Evolutionary conservation across 2,329 filamentous ascomycete species (phyloP).

Genomic region (Fusarium sp.): DNA sequence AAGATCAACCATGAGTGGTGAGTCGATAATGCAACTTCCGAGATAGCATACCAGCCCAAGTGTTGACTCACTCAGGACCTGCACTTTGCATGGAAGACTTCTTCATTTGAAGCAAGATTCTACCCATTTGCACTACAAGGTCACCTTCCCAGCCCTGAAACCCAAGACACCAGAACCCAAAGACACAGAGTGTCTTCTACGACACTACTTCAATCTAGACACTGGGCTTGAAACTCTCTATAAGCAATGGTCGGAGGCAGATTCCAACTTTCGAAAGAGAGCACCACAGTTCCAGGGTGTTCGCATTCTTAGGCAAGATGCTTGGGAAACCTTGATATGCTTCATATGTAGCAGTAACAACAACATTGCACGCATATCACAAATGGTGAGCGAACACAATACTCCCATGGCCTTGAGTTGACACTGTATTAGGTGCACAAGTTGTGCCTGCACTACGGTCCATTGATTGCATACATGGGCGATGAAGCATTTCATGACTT

Average conservation of each 20-base stretch:
- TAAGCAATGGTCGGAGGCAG: slow-evolving; percentile 84
- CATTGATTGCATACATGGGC: slow-evolving; percentile 76
- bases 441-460: slow-evolving; percentile 86
- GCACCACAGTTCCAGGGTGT: slow-evolving; percentile 91
- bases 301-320: slow-evolving; percentile 91
- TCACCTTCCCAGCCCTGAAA: slow-evolving; percentile 65
- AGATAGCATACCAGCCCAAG: not conserved
- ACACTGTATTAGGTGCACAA: slow-evolving; percentile 74
- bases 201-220: slow-evolving; percentile 87
- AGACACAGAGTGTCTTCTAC: slow-evolving; percentile 78
- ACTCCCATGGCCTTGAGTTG: not conserved
- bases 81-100: slow-evolving; percentile 86
- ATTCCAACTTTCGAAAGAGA: slow-evolving; percentile 88
- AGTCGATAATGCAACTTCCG: slow-evolving; percentile 17
- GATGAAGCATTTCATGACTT: slow-evolving; percentile 87
- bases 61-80: slow-evolving; percentile 67
- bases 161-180: slow-evolving; percentile 55
- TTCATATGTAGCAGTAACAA: slow-evolving; percentile 99
- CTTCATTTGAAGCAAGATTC: slow-evolving; percentile 86
- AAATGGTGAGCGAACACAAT: slow-evolving; percentile 74
- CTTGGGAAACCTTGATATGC: slow-evolving; percentile 92
- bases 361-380: slow-evolving; percentile 93
- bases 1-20: slow-evolving; percentile 88
- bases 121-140: slow-evolving; percentile 81
- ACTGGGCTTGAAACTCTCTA: slow-evolving; percentile 84